These are phyloP conservation scores for Vitellaria paradoxa DNA, from an alignment of 179 eudicot genomes.

Conservation along the genomic window DNA sequence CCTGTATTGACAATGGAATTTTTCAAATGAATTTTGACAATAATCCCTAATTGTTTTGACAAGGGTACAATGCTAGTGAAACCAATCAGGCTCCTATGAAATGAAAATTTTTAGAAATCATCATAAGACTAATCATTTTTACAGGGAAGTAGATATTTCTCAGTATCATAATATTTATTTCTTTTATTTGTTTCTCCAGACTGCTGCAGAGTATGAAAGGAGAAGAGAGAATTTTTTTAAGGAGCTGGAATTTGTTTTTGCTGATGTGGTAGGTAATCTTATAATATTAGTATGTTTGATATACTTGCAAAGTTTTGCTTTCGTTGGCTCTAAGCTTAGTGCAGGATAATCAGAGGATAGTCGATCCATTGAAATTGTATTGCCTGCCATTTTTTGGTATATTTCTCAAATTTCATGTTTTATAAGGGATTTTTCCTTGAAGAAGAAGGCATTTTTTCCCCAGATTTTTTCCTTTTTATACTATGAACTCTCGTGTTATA, in stretches of 20 bases:
- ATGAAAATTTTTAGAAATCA: constrained; percentile 22
- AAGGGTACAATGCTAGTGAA: not conserved
- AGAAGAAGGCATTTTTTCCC: not conserved
- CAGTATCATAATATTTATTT: not conserved
- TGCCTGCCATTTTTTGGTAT: not conserved
- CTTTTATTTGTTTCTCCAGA: constrained; percentile 37
- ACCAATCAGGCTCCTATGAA: too few relatives aligned
- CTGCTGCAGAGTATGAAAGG: constrained; percentile 79
- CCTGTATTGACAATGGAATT: not conserved
- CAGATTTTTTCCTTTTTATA: too few relatives aligned
- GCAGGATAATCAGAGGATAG: not conserved
- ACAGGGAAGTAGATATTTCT: not conserved
- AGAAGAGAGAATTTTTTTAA: constrained; percentile 81
- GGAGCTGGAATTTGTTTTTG: constrained; percentile 77
- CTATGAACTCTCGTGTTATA: too few relatives aligned
- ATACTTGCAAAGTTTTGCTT: not conserved
- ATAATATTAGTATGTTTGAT: not conserved
- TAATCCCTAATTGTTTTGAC: not conserved
- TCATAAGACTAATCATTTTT: too few relatives aligned
- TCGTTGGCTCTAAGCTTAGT: not conserved
- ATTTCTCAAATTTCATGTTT: not conserved
- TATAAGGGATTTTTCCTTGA: not conserved
- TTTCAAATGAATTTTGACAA: not conserved
- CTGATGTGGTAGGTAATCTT: constrained; percentile 25
- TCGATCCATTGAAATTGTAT: not conserved